phyloP scores from a whole-genome alignment of 805 yeast genomes.

The Schizosaccharomyces japonicus region DNA sequence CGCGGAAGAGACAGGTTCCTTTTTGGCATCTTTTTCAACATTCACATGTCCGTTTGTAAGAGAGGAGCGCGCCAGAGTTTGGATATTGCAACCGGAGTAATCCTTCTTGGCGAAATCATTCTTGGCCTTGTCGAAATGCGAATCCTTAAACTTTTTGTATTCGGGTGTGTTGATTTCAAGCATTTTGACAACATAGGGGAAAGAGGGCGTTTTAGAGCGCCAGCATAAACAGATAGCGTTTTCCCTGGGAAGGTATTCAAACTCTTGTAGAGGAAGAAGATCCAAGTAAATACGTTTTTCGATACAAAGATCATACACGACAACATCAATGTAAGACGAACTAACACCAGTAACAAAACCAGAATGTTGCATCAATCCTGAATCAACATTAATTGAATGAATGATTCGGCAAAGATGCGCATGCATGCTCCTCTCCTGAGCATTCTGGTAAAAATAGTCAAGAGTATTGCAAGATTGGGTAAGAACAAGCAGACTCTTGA shows the following conservation, averaged over 20 bases:
- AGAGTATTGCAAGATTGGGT: neutral
- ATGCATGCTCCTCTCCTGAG: conserved; percentile 2
- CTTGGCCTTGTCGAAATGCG: too few species aligned
- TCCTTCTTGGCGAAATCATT: too few species aligned
- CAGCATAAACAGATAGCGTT: neutral
- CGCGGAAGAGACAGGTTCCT: too few species aligned
- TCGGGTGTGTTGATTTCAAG: neutral
- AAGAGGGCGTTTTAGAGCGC: neutral
- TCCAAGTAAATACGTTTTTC: conserved; percentile 94
- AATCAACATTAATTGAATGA: neutral
- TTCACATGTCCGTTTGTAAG: too few species aligned
- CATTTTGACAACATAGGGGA: neutral
- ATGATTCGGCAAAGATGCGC: neutral
- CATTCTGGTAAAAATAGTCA: neutral
- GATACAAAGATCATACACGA: conserved; percentile 77
- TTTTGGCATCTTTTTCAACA: too few species aligned
- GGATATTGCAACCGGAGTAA: too few species aligned
- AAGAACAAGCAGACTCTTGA: neutral
- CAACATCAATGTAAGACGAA: conserved; percentile 67
- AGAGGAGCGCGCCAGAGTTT: too few species aligned
- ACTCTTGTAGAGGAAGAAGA: conserved; percentile 27
- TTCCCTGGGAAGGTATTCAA: neutral
- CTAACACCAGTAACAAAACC: neutral
- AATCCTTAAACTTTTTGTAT: neutral
- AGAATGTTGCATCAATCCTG: neutral